phyloP scores from a whole-genome alignment of 2,329 filamentous ascomycete species.

The Anthostomella pinea region DNA sequence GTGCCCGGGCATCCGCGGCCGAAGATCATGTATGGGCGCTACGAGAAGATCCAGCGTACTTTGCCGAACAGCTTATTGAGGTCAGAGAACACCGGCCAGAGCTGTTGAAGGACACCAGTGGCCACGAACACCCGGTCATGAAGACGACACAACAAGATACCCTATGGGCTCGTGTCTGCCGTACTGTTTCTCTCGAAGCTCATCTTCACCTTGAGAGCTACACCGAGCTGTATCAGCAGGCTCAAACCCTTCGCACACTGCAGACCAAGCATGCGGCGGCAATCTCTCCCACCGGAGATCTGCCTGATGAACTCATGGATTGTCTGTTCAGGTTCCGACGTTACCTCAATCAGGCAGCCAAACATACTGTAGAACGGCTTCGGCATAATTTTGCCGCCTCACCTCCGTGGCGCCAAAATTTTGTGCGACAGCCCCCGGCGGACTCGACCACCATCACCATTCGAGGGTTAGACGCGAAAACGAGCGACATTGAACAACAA shows the following conservation, averaged over 20 bases:
- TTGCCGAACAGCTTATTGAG: slow-evolving; percentile 42
- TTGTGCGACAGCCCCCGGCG: slow-evolving; percentile 26
- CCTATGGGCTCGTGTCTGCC: slow-evolving; percentile 41
- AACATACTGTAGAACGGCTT: slow-evolving; percentile 29
- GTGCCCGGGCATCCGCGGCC: slow-evolving; percentile 38
- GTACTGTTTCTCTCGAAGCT: slow-evolving; percentile 30
- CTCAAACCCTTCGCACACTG: slow-evolving; percentile 25
- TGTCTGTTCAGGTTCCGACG: slow-evolving; percentile 40
- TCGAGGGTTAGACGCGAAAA: slow-evolving; percentile 15
- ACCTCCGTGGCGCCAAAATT: slow-evolving; percentile 38
- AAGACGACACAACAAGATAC: slow-evolving; percentile 9
- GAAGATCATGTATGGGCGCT: slow-evolving; percentile 55
- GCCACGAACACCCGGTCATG: slow-evolving; percentile 28
- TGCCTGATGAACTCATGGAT: slow-evolving; percentile 38
- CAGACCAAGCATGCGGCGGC: slow-evolving; percentile 30
- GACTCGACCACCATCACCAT: slow-evolving; percentile 24
- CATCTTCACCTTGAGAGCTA: slow-evolving; percentile 38
- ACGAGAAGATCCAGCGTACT: slow-evolving; percentile 59
- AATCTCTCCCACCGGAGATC: slow-evolving; percentile 32
- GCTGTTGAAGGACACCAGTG: slow-evolving; percentile 38
- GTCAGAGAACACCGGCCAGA: slow-evolving; percentile 46
- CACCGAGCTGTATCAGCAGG: slow-evolving; percentile 35
- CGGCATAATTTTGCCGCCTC: slow-evolving; percentile 34
- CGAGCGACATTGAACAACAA: slow-evolving; percentile 19
- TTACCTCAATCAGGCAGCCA: slow-evolving; percentile 33